Conservation (phyloP, 1,284 basidiomycete species). For the Xerocomus nothofagi region DNA sequence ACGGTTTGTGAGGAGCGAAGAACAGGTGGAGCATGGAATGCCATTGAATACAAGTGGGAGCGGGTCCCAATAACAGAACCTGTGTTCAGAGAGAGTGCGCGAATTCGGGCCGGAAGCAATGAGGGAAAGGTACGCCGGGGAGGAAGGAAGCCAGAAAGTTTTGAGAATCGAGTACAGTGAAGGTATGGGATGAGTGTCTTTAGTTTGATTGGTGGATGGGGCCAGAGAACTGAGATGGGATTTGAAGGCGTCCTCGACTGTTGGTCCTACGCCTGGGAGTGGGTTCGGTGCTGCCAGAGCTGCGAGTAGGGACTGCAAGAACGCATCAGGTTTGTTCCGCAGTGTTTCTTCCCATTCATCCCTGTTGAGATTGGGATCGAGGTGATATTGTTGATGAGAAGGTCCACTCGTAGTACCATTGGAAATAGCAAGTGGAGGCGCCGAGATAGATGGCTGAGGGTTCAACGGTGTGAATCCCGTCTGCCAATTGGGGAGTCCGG, state of each 20-base stretch:
- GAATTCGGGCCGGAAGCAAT: constrained; percentile 68
- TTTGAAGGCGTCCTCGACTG: constrained; percentile 70
- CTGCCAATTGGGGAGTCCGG: constrained; percentile 35
- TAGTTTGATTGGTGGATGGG: constrained; percentile 40
- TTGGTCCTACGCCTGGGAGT: constrained; percentile 52
- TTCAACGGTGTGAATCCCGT: constrained; percentile 25
- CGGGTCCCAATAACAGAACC: constrained; percentile 79
- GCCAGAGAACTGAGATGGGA: constrained; percentile 64
- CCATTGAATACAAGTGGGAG: constrained; percentile 75
- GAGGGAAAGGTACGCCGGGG: constrained; percentile 69
- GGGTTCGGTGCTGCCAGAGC: constrained; percentile 59
- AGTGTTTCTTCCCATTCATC: constrained; percentile 64
- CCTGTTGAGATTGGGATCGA: constrained; percentile 52
- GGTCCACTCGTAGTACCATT: constrained; percentile 21
- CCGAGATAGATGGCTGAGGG: constrained; percentile 34
- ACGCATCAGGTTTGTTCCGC: constrained; percentile 51
- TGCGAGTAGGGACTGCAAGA: constrained; percentile 54
- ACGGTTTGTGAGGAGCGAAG: constrained; percentile 54
- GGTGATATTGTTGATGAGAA: constrained; percentile 38
- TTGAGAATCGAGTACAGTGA: constrained; percentile 69
- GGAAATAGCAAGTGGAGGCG: constrained; percentile 35
- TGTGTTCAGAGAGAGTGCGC: constrained; percentile 65
- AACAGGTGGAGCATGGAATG: constrained; percentile 64
- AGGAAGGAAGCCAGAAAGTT: constrained; percentile 77
- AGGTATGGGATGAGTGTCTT: constrained; percentile 52